phyloP scores from a whole-genome alignment of 345 rosid genomes.

The Rhodomyrtus tomentosa region DNA sequence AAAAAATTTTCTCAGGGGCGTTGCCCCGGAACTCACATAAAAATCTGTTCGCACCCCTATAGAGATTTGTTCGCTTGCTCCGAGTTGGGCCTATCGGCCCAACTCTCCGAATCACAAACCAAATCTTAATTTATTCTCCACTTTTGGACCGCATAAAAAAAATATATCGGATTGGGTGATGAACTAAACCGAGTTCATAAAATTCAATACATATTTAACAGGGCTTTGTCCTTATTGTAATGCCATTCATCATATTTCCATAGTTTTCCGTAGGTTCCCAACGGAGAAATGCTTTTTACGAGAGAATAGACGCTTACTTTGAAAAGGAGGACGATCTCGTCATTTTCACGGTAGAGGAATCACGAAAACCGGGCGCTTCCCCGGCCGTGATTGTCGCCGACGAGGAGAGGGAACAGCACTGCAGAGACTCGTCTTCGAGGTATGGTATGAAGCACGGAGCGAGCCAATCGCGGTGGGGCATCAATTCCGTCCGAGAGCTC shows the following conservation, averaged over 20 bases:
- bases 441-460: not conserved
- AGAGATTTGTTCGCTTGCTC: too few species aligned
- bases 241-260: conserved; percentile 1
- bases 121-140: too few species aligned
- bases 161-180: too few species aligned
- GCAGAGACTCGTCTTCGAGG: not conserved
- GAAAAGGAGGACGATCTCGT: not conserved
- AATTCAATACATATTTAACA: too few species aligned
- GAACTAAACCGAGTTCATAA: too few species aligned
- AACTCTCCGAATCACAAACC: too few species aligned
- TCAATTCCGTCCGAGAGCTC: not conserved
- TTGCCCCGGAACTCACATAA: too few species aligned
- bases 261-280: conserved; percentile 34
- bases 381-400: not conserved
- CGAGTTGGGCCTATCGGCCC: too few species aligned
- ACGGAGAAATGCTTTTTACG: conserved; percentile 13
- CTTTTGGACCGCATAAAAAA: too few species aligned
- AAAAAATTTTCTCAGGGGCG: too few species aligned
- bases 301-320: conserved; percentile 5
- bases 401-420: not conserved
- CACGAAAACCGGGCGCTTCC: not conserved
- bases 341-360: not conserved
- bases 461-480: not conserved
- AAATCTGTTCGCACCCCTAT: too few species aligned
- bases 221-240: conserved; percentile 43